Evolutionary conservation across 441 rosid genomes (phyloP), one percentile per base, ranked within the genome.

Genomic region (Mallotus japonicus): DNA sequence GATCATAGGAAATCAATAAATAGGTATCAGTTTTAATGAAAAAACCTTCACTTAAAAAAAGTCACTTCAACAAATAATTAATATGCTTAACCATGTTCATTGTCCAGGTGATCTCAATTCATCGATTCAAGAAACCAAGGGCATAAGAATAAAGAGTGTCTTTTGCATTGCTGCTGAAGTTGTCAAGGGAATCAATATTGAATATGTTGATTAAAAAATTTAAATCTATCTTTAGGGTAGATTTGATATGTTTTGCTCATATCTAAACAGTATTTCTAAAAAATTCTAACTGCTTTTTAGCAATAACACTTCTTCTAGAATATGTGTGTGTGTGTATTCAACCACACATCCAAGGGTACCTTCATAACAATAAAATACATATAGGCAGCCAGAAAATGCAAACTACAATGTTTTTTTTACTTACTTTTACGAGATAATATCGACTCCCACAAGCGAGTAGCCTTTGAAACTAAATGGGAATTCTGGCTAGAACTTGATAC

Each of bases 381-480:
- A 2, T 13, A 50, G 19, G 57, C 1, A 46, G 60, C 5, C 12
- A 50, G 13, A 55, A 59, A 12, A 59, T 5, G 16, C 13, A 61
- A 66, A 76, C 15, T 40, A 32, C 3, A 34, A 46, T 51, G 40
- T 37, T 37, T 37, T 12, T 12, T 57, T 73, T 51, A 81, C 88
- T 75, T 83, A 93, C 99, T 88, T 90, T 92, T 92, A 67, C 96
- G 97, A 75, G 98, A 83, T 78, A 92, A 79, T 74, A 93, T 87
- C 68, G 99, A 96, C 68, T 96, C 99, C 99, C 99, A 96, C 80
- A 92, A 82, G 62, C 88, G 89, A 77, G 95, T 88, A 69, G 97
- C 92, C 86, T 96, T 96, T 60, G 97, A 84, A 78, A 93, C 99
- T 79, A 96, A 83, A 85, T 92, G 99, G 37, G 99, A 92, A 79